These are phyloP conservation scores for Aspergillus fructus DNA, from an alignment of 2,329 filamentous ascomycete genomes.

Conservation along the genomic window DNA sequence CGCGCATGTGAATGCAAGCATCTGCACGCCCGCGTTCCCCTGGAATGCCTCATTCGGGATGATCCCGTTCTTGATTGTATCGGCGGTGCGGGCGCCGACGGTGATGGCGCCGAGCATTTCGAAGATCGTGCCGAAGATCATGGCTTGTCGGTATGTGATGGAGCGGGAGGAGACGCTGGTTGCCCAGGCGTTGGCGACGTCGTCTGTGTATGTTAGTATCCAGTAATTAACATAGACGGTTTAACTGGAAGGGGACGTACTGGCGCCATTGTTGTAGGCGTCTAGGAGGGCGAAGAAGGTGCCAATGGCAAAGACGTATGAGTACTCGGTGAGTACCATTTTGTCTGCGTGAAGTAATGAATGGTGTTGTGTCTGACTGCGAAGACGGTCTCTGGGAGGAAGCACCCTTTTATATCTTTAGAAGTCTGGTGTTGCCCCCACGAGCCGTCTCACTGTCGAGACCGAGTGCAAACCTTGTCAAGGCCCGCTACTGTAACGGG, in stretches of 20 bases:
- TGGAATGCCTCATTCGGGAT: constrained; percentile 61
- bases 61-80: constrained; percentile 78
- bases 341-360: constrained; percentile 28
- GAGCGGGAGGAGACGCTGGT: constrained; percentile 80
- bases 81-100: constrained; percentile 68
- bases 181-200: constrained; percentile 83
- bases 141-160: constrained; percentile 35
- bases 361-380: neutral
- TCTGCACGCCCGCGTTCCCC: constrained; percentile 63
- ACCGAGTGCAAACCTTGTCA: neutral
- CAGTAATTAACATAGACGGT: too few species aligned
- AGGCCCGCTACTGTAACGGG: neutral
- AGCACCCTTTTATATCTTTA: neutral
- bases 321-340: constrained; percentile 63
- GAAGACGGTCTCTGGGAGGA: neutral
- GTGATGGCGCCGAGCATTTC: constrained; percentile 67
- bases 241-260: constrained; percentile 48
- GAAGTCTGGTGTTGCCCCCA: neutral
- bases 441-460: too few species aligned
- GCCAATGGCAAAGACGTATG: constrained; percentile 73
- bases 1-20: constrained; percentile 54
- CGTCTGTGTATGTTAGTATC: constrained; percentile 44
- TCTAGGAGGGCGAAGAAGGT: constrained; percentile 74
- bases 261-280: constrained; percentile 76
- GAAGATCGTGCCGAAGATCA: constrained; percentile 60